A percentile compares a stretch with the other conserved stretches of the same genome.
Evolutionary conservation across 306 rosid species (phyloP).

Genomic region (Fagus sylvatica): DNA sequence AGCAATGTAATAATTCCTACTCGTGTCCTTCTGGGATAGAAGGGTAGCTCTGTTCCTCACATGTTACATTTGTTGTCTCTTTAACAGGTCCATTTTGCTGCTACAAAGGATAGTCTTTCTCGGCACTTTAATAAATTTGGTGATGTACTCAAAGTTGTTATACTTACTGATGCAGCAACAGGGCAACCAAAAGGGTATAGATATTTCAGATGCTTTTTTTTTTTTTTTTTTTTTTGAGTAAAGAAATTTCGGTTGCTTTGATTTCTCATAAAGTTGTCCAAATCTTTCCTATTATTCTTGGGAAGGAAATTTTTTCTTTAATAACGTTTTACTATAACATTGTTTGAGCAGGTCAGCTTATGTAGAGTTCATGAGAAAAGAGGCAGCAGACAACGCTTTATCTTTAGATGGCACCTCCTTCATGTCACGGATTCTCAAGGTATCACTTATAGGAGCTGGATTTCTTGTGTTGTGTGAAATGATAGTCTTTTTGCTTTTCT

Average conservation of each 20-base stretch:
- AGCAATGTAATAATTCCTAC: conserved; percentile 70
- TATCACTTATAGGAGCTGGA: conserved; percentile 25
- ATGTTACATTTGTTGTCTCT: conserved; percentile 10
- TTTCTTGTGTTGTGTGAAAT: not conserved
- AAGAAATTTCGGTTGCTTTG: conserved; percentile 24
- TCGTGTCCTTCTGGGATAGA: conserved; percentile 25
- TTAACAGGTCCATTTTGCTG: conserved; percentile 89
- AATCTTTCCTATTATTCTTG: conserved; percentile 7
- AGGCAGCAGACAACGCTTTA: conserved; percentile 83
- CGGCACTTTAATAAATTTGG: conserved; percentile 88
- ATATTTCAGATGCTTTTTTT: conserved; percentile 6
- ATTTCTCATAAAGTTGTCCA: not conserved
- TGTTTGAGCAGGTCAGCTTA: conserved; percentile 80
- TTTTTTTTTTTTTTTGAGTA: conserved; percentile 26
- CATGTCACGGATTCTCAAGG: conserved; percentile 96
- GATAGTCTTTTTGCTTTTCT: not conserved
- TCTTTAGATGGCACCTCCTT: conserved; percentile 92
- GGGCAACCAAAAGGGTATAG: conserved; percentile 90
- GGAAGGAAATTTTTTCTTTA: not conserved
- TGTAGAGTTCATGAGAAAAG: conserved; percentile 92
- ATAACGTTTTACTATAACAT: conserved; percentile 15
- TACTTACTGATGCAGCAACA: conserved; percentile 73
- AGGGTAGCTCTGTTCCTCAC: conserved; percentile 29
- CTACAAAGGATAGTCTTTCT: conserved; percentile 86
- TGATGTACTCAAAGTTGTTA: conserved; percentile 76